These are phyloP conservation scores for Moricandia arvensis DNA, from an alignment of 345 rosid species.

Conservation along the genomic window DNA sequence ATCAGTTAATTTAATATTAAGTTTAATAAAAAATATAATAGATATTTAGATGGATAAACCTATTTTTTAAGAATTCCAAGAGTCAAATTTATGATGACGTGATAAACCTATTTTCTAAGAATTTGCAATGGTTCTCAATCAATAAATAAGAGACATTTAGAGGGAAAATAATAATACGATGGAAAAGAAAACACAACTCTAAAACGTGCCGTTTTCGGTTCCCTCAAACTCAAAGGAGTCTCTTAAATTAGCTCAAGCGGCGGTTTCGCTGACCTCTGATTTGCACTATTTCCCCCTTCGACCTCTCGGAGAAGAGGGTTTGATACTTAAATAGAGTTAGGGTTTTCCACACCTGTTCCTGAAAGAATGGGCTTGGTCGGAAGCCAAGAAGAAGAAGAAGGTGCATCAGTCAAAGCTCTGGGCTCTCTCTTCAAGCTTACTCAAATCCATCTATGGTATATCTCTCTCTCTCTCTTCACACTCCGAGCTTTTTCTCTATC, in stretches of 20 bases:
- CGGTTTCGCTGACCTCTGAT: not conserved
- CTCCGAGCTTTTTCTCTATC: not conserved
- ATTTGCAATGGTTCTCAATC: no score
- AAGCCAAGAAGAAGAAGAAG: conserved; percentile 24
- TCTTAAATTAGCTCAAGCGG: not conserved
- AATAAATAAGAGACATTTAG: no score
- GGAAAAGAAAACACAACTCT: no score
- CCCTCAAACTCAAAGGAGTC: no score
- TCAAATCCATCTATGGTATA: conserved; percentile 63
- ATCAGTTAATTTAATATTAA: no score
- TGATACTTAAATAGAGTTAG: not conserved
- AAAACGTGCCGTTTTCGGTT: no score
- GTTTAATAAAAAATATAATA: no score
- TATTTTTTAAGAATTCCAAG: no score
- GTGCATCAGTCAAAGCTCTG: conserved; percentile 54
- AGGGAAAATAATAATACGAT: no score
- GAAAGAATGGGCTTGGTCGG: conserved; percentile 27
- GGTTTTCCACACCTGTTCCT: not conserved
- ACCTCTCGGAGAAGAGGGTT: not conserved
- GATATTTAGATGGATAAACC: no score
- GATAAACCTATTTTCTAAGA: no score
- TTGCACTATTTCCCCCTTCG: not conserved
- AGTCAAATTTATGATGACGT: no score
- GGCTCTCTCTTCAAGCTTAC: conserved; percentile 78
- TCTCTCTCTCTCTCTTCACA: not conserved